Conservation (phyloP, 2,329 filamentous ascomycete species). For the Truncatella angustata region DNA sequence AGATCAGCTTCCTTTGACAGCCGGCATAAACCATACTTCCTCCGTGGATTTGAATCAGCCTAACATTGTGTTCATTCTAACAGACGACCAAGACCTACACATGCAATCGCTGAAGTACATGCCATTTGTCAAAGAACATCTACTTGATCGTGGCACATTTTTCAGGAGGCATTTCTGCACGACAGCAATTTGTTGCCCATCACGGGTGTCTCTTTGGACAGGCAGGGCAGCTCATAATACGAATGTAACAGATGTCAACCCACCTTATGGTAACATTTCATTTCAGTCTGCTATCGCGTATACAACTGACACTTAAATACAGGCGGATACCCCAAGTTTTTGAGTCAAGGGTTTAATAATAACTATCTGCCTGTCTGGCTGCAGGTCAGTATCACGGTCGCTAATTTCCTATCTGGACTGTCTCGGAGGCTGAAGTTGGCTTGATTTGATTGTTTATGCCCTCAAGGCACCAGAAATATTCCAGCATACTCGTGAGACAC, state of each 20-base stretch:
- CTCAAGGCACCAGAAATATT: no score
- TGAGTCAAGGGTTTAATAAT: conserved; percentile 62
- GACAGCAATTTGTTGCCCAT: conserved; percentile 65
- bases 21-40: no score
- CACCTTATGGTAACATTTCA: conserved; percentile 59
- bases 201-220: conserved; percentile 63
- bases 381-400: no score
- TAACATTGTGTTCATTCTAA: conserved; percentile 67
- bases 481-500: no score
- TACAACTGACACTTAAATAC: conserved; percentile 14
- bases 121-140: conserved; percentile 53
- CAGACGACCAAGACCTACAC: conserved; percentile 65
- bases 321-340: conserved; percentile 65
- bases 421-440: no score
- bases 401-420: no score
- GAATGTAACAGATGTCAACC: conserved; percentile 59
- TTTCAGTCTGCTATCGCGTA: conserved; percentile 29
- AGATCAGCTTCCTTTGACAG: no score
- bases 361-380: conserved; percentile 71
- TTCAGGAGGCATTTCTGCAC: conserved; percentile 66
- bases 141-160: conserved; percentile 56
- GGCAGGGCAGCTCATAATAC: conserved; percentile 68
- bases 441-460: no score
- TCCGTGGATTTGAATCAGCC: no score
- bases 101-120: conserved; percentile 62